These are phyloP conservation scores for Fusarium austroafricanum DNA, from an alignment of 2,329 filamentous ascomycete genomes.

Conservation along the genomic window DNA sequence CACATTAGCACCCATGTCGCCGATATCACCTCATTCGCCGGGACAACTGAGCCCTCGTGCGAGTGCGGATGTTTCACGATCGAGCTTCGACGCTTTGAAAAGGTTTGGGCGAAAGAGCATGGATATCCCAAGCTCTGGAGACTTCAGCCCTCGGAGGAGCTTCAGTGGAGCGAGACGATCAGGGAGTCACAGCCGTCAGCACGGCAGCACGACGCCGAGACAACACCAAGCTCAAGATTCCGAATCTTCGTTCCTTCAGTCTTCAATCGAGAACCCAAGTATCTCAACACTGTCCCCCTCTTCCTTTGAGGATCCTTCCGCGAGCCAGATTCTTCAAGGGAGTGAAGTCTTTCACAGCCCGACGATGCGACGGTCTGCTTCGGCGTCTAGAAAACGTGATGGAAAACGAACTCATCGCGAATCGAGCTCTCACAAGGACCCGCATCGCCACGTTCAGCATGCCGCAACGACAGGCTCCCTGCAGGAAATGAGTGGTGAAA, in stretches of 20 bases:
- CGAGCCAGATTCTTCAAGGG: slow-evolving; percentile 87
- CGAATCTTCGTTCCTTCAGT: slow-evolving; percentile 80
- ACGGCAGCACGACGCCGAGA: slow-evolving; percentile 49
- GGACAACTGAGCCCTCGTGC: slow-evolving; percentile 62
- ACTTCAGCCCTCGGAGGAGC: slow-evolving; percentile 66
- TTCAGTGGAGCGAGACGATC: slow-evolving; percentile 70
- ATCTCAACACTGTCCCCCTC: slow-evolving; percentile 77
- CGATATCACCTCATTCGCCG: slow-evolving; percentile 59
- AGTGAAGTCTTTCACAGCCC: slow-evolving; percentile 91
- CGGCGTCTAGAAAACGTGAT: slow-evolving; percentile 49
- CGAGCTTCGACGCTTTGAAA: slow-evolving; percentile 66
- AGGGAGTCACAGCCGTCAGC: slow-evolving; percentile 55
- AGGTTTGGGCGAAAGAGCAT: slow-evolving; percentile 62
- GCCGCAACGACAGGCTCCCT: slow-evolving; percentile 56
- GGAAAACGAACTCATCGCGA: slow-evolving; percentile 30
- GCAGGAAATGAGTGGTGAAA: slow-evolving; percentile 22
- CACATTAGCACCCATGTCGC: slow-evolving; percentile 67
- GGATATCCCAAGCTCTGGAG: slow-evolving; percentile 60
- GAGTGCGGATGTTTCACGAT: slow-evolving; percentile 63
- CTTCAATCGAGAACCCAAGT: slow-evolving; percentile 77
- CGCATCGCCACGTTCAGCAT: slow-evolving; percentile 41
- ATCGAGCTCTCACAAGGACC: slow-evolving; percentile 24
- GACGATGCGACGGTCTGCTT: slow-evolving; percentile 68
- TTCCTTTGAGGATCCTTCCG: slow-evolving; percentile 81
- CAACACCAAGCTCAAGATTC: slow-evolving; percentile 55